Evolutionary conservation across 2,329 filamentous ascomycete genomes (phyloP).

Genomic region (Paraconiothyrium brasiliense): DNA sequence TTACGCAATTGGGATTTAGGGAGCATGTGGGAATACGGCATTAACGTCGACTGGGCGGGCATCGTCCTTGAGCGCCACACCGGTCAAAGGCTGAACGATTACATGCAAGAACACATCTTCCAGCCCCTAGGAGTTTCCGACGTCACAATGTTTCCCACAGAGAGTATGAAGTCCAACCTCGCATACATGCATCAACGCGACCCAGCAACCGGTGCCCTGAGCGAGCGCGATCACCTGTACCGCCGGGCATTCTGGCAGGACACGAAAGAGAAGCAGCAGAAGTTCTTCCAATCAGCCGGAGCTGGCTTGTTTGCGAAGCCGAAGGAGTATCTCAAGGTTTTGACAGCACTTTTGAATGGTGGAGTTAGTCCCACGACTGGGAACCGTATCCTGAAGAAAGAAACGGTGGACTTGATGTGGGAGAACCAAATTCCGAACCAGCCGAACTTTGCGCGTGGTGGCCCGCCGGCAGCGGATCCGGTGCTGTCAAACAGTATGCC

Average conservation of each 20-base stretch:
- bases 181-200: constrained; percentile 66
- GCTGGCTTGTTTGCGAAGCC: constrained; percentile 69
- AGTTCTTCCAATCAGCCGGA: constrained; percentile 68
- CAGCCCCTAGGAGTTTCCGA: constrained; percentile 56
- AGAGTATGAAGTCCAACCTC: constrained; percentile 63
- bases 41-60: constrained; percentile 61
- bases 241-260: constrained; percentile 58
- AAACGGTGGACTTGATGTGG: constrained; percentile 72
- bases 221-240: constrained; percentile 61
- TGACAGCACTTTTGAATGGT: constrained; percentile 70
- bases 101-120: constrained; percentile 59
- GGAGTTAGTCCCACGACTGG: constrained; percentile 68
- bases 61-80: constrained; percentile 58
- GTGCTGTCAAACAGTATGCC: constrained; percentile 58
- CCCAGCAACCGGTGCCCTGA: constrained; percentile 48
- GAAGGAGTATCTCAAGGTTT: constrained; percentile 68
- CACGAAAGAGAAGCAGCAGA: constrained; percentile 54
- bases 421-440: constrained; percentile 66
- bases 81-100: constrained; percentile 54
- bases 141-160: constrained; percentile 66
- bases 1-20: constrained; percentile 67
- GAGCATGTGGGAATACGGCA: constrained; percentile 66
- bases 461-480: constrained; percentile 59
- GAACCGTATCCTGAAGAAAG: constrained; percentile 61
- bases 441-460: constrained; percentile 60